Evolutionary conservation across 768 basidiomycete species (phyloP).

Genomic region (Collybia mongolica): DNA sequence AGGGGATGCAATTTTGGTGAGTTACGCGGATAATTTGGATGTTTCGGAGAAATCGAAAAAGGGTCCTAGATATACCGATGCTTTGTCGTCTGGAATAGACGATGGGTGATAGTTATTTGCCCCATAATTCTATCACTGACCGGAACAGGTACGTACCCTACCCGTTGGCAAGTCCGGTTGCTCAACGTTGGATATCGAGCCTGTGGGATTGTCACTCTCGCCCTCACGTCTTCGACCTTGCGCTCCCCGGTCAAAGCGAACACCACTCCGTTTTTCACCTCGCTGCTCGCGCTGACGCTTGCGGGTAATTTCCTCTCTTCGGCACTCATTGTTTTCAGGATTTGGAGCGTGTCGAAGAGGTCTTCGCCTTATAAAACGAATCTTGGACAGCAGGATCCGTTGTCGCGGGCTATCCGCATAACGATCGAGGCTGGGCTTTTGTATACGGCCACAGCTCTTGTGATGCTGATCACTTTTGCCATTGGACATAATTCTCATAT

Average conservation of each 20-base stretch:
- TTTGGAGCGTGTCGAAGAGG: slow-evolving; percentile 11
- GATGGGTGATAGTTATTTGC: background rate
- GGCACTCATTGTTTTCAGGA: slow-evolving; percentile 13
- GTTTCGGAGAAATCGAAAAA: too few relatives aligned
- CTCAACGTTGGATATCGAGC: background rate
- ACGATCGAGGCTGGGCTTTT: slow-evolving; percentile 15
- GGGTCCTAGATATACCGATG: background rate
- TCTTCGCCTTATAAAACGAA: slow-evolving; percentile 7
- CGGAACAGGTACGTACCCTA: background rate
- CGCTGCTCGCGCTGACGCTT: slow-evolving; percentile 11
- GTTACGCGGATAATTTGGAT: background rate
- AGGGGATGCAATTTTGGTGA: slow-evolving; percentile 2
- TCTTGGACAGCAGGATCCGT: slow-evolving; percentile 6
- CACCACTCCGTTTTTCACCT: slow-evolving; percentile 6
- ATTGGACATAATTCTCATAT: slow-evolving; percentile 7
- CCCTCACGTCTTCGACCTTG: background rate
- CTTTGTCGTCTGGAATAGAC: background rate
- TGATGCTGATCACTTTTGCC: slow-evolving; percentile 10
- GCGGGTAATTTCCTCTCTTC: slow-evolving; percentile 10
- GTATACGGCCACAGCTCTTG: slow-evolving; percentile 10
- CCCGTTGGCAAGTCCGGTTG: too few relatives aligned
- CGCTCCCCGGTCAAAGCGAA: too few relatives aligned
- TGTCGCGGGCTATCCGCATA: slow-evolving; percentile 12
- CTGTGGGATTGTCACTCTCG: background rate
- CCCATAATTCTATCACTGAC: background rate